Conservation (phyloP, 148 eudicot genomes). For the Bassia scoparia region DNA sequence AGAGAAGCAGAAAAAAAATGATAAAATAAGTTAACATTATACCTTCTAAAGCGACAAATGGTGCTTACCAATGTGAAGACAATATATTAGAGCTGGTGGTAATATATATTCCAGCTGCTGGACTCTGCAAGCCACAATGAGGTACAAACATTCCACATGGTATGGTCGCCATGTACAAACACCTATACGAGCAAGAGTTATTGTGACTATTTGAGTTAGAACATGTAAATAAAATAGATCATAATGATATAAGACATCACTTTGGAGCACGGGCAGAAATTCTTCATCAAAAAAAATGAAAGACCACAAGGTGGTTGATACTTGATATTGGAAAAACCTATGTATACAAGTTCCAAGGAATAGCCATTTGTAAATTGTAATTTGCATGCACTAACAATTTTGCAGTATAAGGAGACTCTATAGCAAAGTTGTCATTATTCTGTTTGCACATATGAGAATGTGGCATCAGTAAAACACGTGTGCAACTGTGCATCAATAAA, state of each 20-base stretch:
- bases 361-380: not conserved
- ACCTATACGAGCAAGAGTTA: constrained; percentile 6
- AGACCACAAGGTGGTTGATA: not conserved
- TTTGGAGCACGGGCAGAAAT: not conserved
- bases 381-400: not conserved
- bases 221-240: not conserved
- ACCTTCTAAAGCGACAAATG: not conserved
- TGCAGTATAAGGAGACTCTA: not conserved
- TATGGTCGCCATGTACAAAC: constrained; percentile 28
- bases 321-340: not conserved
- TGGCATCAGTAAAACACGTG: not conserved
- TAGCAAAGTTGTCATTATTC: not conserved
- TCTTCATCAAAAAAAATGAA: not conserved
- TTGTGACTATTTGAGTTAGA: not conserved
- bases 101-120: constrained; percentile 15
- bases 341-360: not conserved
- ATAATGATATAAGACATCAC: not conserved
- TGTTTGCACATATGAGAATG: not conserved
- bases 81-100: constrained; percentile 9
- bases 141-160: constrained; percentile 27
- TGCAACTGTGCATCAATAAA: not conserved
- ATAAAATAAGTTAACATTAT: constrained; percentile 8
- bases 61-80: constrained; percentile 32
- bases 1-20: not conserved
- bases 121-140: constrained; percentile 20